A percentile compares a stretch with the other conserved stretches of the same genome.
Conservation (phyloP, 371 early-diverging fungal genomes). For the Massospora cicadina region DNA sequence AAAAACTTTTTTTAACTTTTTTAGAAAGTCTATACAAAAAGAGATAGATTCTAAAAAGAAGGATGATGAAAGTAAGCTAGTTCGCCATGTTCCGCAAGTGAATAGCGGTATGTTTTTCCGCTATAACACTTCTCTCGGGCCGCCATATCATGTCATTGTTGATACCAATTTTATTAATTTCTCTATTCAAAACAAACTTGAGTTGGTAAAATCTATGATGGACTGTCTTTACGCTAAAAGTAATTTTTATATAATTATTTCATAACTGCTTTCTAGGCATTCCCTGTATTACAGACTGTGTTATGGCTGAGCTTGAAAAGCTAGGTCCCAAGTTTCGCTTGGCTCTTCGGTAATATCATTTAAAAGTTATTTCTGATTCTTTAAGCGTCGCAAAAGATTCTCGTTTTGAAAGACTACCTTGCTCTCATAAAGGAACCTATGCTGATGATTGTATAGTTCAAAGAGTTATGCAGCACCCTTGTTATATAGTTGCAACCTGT, state of each 20-base stretch:
- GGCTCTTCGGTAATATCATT: slow-evolving; percentile 57
- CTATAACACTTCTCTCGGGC: slow-evolving; percentile 90
- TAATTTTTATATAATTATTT: slow-evolving; percentile 14
- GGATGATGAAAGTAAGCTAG: slow-evolving; percentile 42
- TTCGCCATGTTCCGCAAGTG: slow-evolving; percentile 80
- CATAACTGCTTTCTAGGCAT: slow-evolving; percentile 30
- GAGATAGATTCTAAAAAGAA: slow-evolving; percentile 52
- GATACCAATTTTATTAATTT: slow-evolving; percentile 99
- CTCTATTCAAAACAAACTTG: slow-evolving; percentile 97
- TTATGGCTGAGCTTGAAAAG: slow-evolving; percentile 98
- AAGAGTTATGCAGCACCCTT: slow-evolving; percentile 89
- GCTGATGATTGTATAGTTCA: slow-evolving; percentile 99
- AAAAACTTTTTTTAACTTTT: slow-evolving; percentile 8
- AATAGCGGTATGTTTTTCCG: slow-evolving; percentile 93
- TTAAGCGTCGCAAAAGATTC: slow-evolving; percentile 83
- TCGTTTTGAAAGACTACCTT: slow-evolving; percentile 87
- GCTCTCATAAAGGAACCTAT: slow-evolving; percentile 98
- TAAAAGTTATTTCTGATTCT: background rate
- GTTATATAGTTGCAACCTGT: slow-evolving; percentile 99
- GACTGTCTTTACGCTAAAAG: slow-evolving; percentile 96
- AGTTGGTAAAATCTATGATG: slow-evolving; percentile 94
- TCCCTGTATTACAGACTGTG: slow-evolving; percentile 98
- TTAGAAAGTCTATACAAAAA: slow-evolving; percentile 58
- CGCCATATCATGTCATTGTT: slow-evolving; percentile 96
- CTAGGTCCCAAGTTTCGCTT: slow-evolving; percentile 94